These are phyloP conservation scores for Senna siamea DNA, from an alignment of 306 rosid genomes.

Conservation along the genomic window DNA sequence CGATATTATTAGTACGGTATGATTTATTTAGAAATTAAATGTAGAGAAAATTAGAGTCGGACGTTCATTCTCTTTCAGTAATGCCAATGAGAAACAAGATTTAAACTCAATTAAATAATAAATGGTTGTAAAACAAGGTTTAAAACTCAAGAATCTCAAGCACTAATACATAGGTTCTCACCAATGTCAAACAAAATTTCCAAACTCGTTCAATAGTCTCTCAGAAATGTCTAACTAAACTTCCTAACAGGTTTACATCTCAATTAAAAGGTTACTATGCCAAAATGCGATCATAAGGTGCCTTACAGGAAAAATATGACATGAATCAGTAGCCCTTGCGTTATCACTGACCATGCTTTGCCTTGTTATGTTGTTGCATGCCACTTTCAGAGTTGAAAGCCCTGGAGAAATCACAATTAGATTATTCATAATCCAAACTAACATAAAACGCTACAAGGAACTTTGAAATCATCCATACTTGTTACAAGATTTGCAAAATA, in stretches of 20 bases:
- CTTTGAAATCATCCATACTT: slow-evolving; percentile 55
- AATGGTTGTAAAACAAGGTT: not conserved
- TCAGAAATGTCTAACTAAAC: slow-evolving; percentile 16
- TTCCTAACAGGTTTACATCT: slow-evolving; percentile 3
- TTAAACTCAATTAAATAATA: not conserved
- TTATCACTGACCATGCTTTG: slow-evolving; percentile 60
- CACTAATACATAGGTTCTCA: not conserved
- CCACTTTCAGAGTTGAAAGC: slow-evolving; percentile 63
- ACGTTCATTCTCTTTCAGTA: no score
- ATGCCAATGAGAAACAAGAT: no score
- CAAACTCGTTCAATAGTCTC: no score
- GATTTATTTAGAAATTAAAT: no score
- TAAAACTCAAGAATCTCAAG: not conserved
- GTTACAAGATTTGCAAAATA: slow-evolving; percentile 66
- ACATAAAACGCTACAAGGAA: not conserved
- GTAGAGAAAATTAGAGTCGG: no score
- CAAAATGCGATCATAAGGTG: slow-evolving; percentile 38
- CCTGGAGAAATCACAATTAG: slow-evolving; percentile 40
- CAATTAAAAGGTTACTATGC: not conserved
- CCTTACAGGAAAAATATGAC: slow-evolving; percentile 21
- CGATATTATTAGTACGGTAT: no score
- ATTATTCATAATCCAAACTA: not conserved
- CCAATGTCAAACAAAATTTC: no score
- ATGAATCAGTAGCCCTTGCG: not conserved
- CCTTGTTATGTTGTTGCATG: slow-evolving; percentile 76